phyloP scores from a whole-genome alignment of 352 stramenopile species.

The Pythium plurisporium region DNA sequence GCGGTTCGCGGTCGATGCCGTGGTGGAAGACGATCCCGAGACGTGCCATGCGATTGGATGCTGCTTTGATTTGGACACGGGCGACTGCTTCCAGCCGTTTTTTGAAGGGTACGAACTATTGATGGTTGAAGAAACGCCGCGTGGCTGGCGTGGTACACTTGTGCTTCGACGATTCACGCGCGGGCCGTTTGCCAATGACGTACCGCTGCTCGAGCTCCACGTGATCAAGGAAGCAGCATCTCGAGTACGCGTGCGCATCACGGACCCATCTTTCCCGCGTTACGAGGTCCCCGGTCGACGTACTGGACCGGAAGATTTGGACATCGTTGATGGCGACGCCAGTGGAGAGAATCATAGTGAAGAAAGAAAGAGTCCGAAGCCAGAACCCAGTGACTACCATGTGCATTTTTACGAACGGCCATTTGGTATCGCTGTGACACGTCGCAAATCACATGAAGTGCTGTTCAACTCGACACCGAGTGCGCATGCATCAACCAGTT shows the following conservation, averaged over 20 bases:
- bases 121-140: slow-evolving; percentile 42
- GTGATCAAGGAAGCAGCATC: slow-evolving; percentile 48
- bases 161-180: slow-evolving; percentile 35
- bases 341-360: neutral
- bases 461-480: slow-evolving; percentile 84
- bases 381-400: slow-evolving; percentile 24
- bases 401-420: slow-evolving; percentile 62
- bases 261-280: slow-evolving; percentile 59
- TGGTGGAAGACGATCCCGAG: slow-evolving; percentile 28
- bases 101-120: slow-evolving; percentile 67
- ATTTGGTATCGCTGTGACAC: slow-evolving; percentile 70
- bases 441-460: slow-evolving; percentile 47
- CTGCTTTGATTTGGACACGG: slow-evolving; percentile 50
- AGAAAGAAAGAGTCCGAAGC: neutral
- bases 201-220: slow-evolving; percentile 52
- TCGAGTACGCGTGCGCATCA: slow-evolving; percentile 74
- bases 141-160: slow-evolving; percentile 55
- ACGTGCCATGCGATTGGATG: slow-evolving; percentile 56
- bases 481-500: slow-evolving; percentile 28
- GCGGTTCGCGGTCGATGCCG: slow-evolving; percentile 32
- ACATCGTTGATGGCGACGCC: neutral
- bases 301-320: neutral
- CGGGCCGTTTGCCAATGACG: slow-evolving; percentile 78
- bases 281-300: slow-evolving; percentile 49
- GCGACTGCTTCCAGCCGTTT: slow-evolving; percentile 65